Percentiles rank a stretch among this genome's conserved stretches.
These are phyloP conservation scores for Dioscorea cayenensis DNA, from an alignment of 116 monocot genomes.

Conservation along the genomic window DNA sequence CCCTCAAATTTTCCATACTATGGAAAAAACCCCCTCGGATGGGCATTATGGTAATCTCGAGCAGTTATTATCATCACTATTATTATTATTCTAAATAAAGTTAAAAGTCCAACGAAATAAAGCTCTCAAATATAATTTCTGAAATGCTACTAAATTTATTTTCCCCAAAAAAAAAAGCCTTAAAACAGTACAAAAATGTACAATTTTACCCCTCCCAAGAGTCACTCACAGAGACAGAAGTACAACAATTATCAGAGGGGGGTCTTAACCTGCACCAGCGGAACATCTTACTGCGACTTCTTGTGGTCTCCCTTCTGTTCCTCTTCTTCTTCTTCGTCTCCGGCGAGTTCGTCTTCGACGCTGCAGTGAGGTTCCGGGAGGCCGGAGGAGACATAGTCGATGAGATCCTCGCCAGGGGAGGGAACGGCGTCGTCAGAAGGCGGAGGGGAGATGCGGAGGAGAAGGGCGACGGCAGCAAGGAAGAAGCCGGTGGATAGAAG, in stretches of 20 bases:
- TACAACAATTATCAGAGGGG: background rate
- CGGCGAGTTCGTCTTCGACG: background rate
- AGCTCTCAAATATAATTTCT: background rate
- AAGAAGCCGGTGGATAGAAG: constrained; percentile 66
- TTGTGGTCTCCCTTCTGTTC: background rate
- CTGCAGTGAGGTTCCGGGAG: background rate
- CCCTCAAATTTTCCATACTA: no score
- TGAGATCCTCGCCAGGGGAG: constrained; percentile 28
- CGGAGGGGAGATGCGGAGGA: constrained; percentile 55
- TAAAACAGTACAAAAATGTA: background rate
- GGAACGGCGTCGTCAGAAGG: constrained; percentile 13
- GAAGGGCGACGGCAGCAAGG: constrained; percentile 44
- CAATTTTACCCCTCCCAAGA: background rate
- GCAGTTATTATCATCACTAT: no score
- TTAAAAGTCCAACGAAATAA: background rate
- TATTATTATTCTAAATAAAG: no score
- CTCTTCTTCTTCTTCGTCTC: background rate
- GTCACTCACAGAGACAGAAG: background rate
- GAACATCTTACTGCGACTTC: constrained; percentile 5
- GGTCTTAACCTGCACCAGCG: background rate
- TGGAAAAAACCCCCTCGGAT: no score
- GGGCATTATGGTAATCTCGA: no score
- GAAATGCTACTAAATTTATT: background rate
- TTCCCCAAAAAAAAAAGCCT: background rate
- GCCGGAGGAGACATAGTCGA: constrained; percentile 52